These are phyloP conservation scores for Aechmea fasciata DNA, from an alignment of 176 grass and related monocot species.

Conservation along the genomic window DNA sequence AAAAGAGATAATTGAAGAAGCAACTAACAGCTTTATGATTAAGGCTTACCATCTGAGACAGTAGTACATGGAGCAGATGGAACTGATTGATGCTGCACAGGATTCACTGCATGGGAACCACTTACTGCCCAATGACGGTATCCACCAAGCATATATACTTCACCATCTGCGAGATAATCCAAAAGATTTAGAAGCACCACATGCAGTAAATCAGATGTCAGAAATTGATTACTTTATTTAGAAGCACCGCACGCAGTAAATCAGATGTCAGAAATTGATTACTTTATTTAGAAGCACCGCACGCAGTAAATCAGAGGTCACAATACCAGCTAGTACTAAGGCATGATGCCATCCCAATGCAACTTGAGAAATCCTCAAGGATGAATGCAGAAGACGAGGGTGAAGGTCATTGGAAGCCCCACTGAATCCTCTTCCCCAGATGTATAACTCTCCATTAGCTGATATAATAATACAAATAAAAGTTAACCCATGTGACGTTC, in stretches of 20 bases:
- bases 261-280: too few species aligned
- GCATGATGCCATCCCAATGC: slow-evolving; percentile 96
- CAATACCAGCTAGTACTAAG: slow-evolving; percentile 64
- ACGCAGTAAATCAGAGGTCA: not conserved
- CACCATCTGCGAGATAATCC: slow-evolving; percentile 29
- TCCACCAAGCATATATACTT: slow-evolving; percentile 70
- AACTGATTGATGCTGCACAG: slow-evolving; percentile 13
- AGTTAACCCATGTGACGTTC: slow-evolving; percentile 12
- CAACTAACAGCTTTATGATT: not conserved
- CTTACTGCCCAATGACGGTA: slow-evolving; percentile 47
- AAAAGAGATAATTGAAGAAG: too few species aligned
- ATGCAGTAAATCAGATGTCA: not conserved
- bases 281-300: too few species aligned
- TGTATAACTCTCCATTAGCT: slow-evolving; percentile 69
- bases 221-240: too few species aligned
- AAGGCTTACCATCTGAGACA: slow-evolving; percentile 28
- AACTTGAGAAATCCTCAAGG: slow-evolving; percentile 53
- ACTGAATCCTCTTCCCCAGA: slow-evolving; percentile 79
- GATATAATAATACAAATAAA: slow-evolving; percentile 12
- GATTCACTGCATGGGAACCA: slow-evolving; percentile 12
- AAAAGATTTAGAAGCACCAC: not conserved
- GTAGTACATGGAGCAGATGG: slow-evolving; percentile 23
- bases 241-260: not conserved
- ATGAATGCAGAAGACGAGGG: slow-evolving; percentile 32
- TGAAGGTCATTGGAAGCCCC: slow-evolving; percentile 36